Evolutionary conservation across 306 rosid species (phyloP).

Genomic region (Dryas octopetala): DNA sequence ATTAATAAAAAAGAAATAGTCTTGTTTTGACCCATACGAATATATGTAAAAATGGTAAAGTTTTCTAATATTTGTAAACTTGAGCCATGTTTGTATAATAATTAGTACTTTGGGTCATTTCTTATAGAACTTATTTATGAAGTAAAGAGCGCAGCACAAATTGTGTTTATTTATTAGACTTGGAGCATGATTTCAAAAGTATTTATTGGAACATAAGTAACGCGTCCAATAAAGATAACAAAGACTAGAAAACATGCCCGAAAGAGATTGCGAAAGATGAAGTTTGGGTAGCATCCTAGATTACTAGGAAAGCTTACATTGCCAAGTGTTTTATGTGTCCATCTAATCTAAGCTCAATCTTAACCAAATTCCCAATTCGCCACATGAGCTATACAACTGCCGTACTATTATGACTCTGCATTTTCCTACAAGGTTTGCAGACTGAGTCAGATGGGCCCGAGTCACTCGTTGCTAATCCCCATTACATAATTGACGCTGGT

Average conservation of each 20-base stretch:
- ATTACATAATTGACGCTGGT: conserved; percentile 33
- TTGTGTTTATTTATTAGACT: too few relatives aligned
- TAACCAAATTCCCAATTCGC: too few relatives aligned
- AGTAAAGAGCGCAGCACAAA: too few relatives aligned
- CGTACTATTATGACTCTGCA: neutral
- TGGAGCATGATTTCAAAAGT: too few relatives aligned
- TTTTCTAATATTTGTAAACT: too few relatives aligned
- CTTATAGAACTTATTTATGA: too few relatives aligned
- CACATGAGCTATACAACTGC: neutral
- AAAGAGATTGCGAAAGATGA: neutral
- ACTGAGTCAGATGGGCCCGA: conserved; percentile 32
- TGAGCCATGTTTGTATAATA: too few relatives aligned
- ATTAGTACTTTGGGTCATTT: too few relatives aligned
- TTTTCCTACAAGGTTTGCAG: conserved; percentile 2
- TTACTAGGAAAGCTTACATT: neutral
- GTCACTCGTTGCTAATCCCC: conserved; percentile 55
- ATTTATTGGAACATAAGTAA: neutral
- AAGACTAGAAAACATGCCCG: neutral
- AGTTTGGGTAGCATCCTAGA: neutral
- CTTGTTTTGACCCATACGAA: too few relatives aligned
- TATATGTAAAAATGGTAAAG: too few relatives aligned
- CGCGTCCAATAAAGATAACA: neutral
- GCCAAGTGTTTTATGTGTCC: neutral
- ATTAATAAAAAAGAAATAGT: too few relatives aligned
- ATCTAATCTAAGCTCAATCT: too few relatives aligned